A percentile compares a stretch with the other conserved stretches of the same genome.
Evolutionary conservation across 768 basidiomycete species (phyloP).

Genomic region (Lentinula raphanica): DNA sequence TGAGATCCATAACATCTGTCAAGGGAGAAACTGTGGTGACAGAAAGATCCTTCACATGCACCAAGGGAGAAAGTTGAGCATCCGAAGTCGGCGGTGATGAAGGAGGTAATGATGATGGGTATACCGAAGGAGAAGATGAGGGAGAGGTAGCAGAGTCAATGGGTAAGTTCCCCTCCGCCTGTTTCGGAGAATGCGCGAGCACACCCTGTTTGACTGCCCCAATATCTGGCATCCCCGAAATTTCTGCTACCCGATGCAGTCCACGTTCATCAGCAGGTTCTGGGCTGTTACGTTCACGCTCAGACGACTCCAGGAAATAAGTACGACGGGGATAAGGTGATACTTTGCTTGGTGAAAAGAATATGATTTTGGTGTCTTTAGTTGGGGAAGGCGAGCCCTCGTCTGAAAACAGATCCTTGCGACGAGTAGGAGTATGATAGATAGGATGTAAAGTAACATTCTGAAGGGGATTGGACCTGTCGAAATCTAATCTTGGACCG

Average conservation of each 20-base stretch:
- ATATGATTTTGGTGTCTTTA: background rate
- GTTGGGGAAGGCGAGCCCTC: background rate
- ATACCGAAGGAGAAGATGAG: background rate
- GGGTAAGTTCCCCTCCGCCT: background rate
- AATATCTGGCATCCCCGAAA: background rate
- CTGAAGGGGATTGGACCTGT: background rate
- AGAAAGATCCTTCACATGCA: background rate
- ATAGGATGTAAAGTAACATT: background rate
- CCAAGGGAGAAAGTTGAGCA: slow-evolving; percentile 1
- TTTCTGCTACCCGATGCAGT: background rate
- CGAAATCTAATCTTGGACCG: background rate
- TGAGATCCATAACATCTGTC: background rate
- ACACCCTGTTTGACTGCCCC: background rate
- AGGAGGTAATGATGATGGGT: slow-evolving; percentile 1
- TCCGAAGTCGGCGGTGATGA: slow-evolving; percentile 4
- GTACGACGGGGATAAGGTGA: slow-evolving; percentile 3
- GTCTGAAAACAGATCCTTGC: background rate
- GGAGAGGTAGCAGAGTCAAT: background rate
- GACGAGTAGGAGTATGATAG: background rate
- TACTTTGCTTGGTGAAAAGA: slow-evolving; percentile 1
- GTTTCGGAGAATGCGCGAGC: background rate
- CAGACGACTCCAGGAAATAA: slow-evolving; percentile 1
- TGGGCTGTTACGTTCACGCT: background rate
- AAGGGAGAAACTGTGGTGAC: background rate
- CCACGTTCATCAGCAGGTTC: background rate